These are phyloP conservation scores for Phlebiopsis gigantea DNA, from an alignment of 768 basidiomycete species.

Conservation along the genomic window DNA sequence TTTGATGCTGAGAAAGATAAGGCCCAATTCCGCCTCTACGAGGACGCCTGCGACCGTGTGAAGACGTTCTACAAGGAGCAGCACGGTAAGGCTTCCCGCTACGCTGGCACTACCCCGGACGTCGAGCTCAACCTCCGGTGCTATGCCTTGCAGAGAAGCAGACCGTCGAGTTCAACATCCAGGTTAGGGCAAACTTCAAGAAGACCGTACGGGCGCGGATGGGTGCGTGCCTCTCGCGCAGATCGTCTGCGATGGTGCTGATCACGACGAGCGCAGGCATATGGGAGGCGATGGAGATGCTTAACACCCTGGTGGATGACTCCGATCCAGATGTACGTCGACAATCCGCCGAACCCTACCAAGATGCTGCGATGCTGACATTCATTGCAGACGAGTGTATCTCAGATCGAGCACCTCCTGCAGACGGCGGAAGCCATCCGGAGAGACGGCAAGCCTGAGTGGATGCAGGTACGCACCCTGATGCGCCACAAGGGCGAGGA, in stretches of 20 bases:
- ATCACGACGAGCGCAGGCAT: slow-evolving; percentile 28
- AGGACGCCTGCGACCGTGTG: slow-evolving; percentile 71
- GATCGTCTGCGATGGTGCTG: background rate
- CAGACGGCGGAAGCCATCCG: slow-evolving; percentile 92
- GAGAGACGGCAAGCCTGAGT: slow-evolving; percentile 81
- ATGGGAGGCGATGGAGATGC: slow-evolving; percentile 84
- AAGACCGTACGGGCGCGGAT: slow-evolving; percentile 64
- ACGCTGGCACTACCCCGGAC: background rate
- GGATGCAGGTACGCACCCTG: slow-evolving; percentile 64
- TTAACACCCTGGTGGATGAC: slow-evolving; percentile 84
- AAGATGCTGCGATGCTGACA: background rate
- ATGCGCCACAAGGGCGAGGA: background rate
- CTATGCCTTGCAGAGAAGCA: slow-evolving; percentile 66
- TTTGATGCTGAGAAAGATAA: slow-evolving; percentile 67
- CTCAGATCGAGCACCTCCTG: slow-evolving; percentile 87
- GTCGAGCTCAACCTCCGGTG: background rate
- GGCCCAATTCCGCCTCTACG: slow-evolving; percentile 64
- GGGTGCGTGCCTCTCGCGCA: slow-evolving; percentile 32
- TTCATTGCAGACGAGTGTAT: slow-evolving; percentile 52
- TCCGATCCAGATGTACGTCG: slow-evolving; percentile 77
- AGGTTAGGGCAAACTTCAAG: slow-evolving; percentile 70
- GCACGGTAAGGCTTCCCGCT: slow-evolving; percentile 42
- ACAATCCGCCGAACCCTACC: background rate
- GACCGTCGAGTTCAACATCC: slow-evolving; percentile 80
- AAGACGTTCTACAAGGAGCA: slow-evolving; percentile 76